Evolutionary conservation across 1,284 basidiomycete species (phyloP), one percentile per base, ranked within the genome.

Genomic region (Anthracocystis panici-leucophaei): DNA sequence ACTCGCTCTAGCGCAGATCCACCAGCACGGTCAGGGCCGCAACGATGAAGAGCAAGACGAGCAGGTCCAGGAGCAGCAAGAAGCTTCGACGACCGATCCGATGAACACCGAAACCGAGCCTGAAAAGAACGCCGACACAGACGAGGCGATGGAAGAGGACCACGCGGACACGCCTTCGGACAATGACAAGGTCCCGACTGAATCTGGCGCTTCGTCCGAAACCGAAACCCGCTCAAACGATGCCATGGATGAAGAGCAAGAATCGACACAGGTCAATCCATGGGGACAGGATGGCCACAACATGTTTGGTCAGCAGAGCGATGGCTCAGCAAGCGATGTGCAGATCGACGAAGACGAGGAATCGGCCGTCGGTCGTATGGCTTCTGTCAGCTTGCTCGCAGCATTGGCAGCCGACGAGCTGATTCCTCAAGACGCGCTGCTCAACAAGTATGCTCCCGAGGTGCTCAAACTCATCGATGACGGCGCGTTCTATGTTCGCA

Each of bases 331-430:
- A 8, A 74, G 70, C 55, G 73, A 76, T 10, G 69, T 58, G 50
- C 66, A 63, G 52, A 60, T 46, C 48, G 65, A 52, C 38, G 59
- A 76, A 23, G 82, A 85, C 25, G 87, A 89, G 53, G 93, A 96
- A 83, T 93, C 92, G 14, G 91, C 92, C 2, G 89, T 95, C 18
- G 95, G 95, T 3, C 89, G 94, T 64, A 88, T 96, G 58, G 93
- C 93, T 7, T 94, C 94, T 68, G 94, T 97, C 91, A 95, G 93
- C 82, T 87, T 98, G 62, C 93, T 97, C 86, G 93, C 93, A 38
- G 92, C 93, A 8, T 91, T 94, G 33, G 60, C 86, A 5, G 82
- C 86, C 10, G 87, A 87, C 46, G 87, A 87, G 59, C 74, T 82
- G 29, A 65, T 78, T 25, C 77, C 90, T 18, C 83, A 88, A 18